Percentiles rank a stretch among this genome's conserved stretches.
Evolutionary conservation across 176 grass and related monocot species (phyloP).

Genomic region (Carex cristatella): DNA sequence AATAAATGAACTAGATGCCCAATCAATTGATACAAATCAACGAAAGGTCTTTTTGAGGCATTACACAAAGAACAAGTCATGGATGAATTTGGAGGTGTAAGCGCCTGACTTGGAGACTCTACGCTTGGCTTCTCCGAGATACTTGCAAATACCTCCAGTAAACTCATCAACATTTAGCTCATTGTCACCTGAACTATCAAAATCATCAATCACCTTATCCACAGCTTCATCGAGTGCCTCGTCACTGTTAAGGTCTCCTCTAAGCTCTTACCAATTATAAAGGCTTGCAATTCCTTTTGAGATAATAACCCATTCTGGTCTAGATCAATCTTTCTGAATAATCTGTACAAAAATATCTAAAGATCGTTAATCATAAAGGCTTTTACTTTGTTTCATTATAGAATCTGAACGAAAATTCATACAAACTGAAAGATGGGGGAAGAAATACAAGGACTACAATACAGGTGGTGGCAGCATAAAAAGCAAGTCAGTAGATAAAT

Average conservation of each 20-base stretch:
- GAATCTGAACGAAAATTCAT: too few species aligned
- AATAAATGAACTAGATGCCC: too few species aligned
- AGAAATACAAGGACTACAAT: neutral
- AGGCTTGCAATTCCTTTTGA: slow-evolving; percentile 25
- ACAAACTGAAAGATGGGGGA: too few species aligned
- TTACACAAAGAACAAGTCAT: neutral
- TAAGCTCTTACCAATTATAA: slow-evolving; percentile 41
- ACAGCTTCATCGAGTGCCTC: neutral
- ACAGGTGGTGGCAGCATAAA: neutral
- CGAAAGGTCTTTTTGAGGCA: too few species aligned
- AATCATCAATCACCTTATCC: too few species aligned
- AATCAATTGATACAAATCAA: too few species aligned
- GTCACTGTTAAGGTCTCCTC: slow-evolving; percentile 30
- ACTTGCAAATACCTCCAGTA: neutral
- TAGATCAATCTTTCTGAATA: slow-evolving; percentile 32
- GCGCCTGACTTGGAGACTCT: neutral
- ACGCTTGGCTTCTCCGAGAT: slow-evolving; percentile 23
- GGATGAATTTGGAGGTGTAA: slow-evolving; percentile 29
- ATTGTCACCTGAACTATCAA: too few species aligned
- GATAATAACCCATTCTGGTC: slow-evolving; percentile 25
- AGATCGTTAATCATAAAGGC: neutral
- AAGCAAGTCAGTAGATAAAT: neutral
- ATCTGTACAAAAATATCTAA: slow-evolving; percentile 12
- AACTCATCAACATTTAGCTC: too few species aligned
- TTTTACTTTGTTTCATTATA: too few species aligned